A percentile compares a stretch with the other conserved stretches of the same genome.
Evolutionary conservation across 192 early-diverging fungal genomes (phyloP).

Genomic region (Coemansia sp.): DNA sequence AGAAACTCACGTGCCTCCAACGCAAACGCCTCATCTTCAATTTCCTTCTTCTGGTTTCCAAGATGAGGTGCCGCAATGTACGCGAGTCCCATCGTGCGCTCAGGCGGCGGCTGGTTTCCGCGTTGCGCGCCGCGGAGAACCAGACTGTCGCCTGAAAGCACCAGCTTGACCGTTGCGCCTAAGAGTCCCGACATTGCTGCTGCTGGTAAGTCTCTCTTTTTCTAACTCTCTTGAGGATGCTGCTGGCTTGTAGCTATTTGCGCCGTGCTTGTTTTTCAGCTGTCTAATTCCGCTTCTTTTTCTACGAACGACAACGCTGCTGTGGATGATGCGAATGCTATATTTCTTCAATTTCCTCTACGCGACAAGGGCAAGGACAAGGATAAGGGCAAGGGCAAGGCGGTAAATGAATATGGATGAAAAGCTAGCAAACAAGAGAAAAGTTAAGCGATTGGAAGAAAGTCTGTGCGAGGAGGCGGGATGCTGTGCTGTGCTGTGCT

Average conservation of each 20-base stretch:
- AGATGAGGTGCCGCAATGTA: conserved; percentile 83
- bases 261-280: not conserved
- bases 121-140: conserved; percentile 80
- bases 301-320: not conserved
- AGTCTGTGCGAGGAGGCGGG: not conserved
- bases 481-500: too few relatives aligned
- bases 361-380: not conserved
- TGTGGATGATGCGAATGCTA: not conserved
- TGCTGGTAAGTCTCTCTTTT: not conserved
- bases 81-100: conserved; percentile 79
- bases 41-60: conserved; percentile 70
- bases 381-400: not conserved
- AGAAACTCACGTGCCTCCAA: conserved; percentile 89
- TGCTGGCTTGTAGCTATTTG: not conserved
- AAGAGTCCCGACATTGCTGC: conserved; percentile 24
- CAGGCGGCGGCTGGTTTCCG: conserved; percentile 79
- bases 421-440: not conserved
- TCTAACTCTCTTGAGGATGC: not conserved
- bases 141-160: conserved; percentile 91
- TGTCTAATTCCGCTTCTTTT: not conserved
- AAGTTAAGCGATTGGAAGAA: not conserved
- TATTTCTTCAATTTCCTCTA: not conserved
- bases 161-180: conserved; percentile 81
- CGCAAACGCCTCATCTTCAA: conserved; percentile 85
- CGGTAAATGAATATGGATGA: not conserved